phyloP scores from a whole-genome alignment of 2,329 filamentous ascomycete genomes.

The Aspergillus puulaauensis region DNA sequence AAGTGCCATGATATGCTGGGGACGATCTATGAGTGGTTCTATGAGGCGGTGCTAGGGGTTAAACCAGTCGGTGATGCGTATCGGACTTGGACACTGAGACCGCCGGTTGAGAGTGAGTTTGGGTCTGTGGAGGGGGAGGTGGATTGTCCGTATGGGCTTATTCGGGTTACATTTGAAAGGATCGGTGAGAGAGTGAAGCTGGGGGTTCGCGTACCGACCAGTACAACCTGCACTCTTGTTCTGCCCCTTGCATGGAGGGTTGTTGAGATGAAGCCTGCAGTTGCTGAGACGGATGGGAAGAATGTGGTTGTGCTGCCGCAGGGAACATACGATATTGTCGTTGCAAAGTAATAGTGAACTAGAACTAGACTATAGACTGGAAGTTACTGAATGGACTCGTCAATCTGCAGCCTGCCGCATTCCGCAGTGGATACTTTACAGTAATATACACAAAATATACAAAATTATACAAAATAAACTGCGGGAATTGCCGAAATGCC shows the following conservation, averaged over 20 bases:
- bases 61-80: constrained; percentile 41
- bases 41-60: constrained; percentile 42
- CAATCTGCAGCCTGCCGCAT: no score
- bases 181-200: background rate
- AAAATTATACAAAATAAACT: no score
- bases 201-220: background rate
- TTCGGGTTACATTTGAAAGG: constrained; percentile 3
- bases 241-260: background rate
- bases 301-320: no score
- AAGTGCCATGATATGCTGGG: constrained; percentile 61
- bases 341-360: no score
- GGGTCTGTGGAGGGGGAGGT: constrained; percentile 21
- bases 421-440: no score
- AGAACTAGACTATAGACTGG: no score
- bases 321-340: no score
- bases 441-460: no score
- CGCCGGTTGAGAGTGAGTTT: constrained; percentile 44
- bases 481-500: no score
- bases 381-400: no score
- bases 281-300: no score
- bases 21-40: constrained; percentile 52
- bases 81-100: constrained; percentile 40
- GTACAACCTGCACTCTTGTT: background rate
- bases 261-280: background rate
- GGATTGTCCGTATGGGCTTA: constrained; percentile 22